Evolutionary conservation across 495 filamentous ascomycete genomes (phyloP).

Genomic region (Pyronema domesticum): DNA sequence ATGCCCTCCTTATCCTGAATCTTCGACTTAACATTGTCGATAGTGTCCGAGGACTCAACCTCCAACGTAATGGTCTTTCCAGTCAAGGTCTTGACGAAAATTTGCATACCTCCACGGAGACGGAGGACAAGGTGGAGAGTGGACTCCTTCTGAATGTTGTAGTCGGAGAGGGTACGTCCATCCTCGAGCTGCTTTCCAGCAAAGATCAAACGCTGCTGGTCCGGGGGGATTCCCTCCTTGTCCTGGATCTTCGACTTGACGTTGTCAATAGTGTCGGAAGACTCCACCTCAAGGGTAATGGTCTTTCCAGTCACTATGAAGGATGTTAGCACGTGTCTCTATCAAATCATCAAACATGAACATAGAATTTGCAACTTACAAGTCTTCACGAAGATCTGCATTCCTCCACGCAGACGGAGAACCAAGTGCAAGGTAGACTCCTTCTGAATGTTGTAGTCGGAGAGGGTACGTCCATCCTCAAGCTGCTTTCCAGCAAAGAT

Average conservation of each 20-base stretch:
- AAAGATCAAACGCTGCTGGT: slow-evolving; percentile 37
- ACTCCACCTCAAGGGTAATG: slow-evolving; percentile 99
- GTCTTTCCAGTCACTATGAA: slow-evolving; percentile 97
- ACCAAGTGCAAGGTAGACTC: slow-evolving; percentile 91
- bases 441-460: slow-evolving; percentile 98
- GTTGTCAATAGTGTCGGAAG: slow-evolving; percentile 98
- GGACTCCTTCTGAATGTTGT: slow-evolving; percentile 98
- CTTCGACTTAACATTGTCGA: slow-evolving; percentile 98
- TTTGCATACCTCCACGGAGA: slow-evolving; percentile 94
- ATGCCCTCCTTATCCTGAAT: slow-evolving; percentile 63
- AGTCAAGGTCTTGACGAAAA: slow-evolving; percentile 85
- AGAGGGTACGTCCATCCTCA: slow-evolving; percentile 88
- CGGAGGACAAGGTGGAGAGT: slow-evolving; percentile 95
- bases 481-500: slow-evolving; percentile 98
- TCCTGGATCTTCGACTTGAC: slow-evolving; percentile 80
- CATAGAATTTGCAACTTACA: slow-evolving; percentile 47
- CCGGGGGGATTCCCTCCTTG: slow-evolving; percentile 61
- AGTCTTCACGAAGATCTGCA: slow-evolving; percentile 81
- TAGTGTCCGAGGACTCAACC: slow-evolving; percentile 98
- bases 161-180: slow-evolving; percentile 82
- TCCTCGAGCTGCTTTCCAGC: slow-evolving; percentile 40
- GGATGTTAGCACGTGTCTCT: slow-evolving; percentile 52
- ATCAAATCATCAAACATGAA: background rate
- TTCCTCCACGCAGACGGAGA: slow-evolving; percentile 93
- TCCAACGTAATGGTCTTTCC: slow-evolving; percentile 99